Conservation (phyloP, 2,329 filamentous ascomycete species). For the Exophiala aquamarina region DNA sequence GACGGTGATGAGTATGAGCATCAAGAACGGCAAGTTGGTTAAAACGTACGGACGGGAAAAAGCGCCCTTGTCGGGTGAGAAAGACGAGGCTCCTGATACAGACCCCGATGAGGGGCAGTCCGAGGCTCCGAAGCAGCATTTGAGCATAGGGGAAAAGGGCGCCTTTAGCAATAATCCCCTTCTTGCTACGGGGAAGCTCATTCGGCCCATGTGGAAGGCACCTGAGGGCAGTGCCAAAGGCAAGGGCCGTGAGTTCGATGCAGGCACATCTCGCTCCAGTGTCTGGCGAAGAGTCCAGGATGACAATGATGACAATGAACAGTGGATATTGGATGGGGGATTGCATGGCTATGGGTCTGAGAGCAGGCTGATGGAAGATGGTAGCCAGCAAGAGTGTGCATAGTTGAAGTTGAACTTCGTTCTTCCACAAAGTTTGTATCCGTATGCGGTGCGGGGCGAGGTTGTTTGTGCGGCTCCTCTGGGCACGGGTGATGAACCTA, state of each 20-base stretch:
- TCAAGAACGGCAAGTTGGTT: constrained; percentile 75
- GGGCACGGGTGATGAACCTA: too few relatives aligned
- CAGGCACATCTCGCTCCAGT: constrained; percentile 36
- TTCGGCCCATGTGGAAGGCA: constrained; percentile 47
- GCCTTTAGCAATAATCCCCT: constrained; percentile 47
- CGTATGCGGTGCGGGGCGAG: too few relatives aligned
- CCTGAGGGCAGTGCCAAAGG: constrained; percentile 31
- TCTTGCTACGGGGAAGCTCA: constrained; percentile 42
- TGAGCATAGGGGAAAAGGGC: constrained; percentile 29
- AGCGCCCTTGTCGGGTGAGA: constrained; percentile 21
- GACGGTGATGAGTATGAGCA: constrained; percentile 81
- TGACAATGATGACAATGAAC: constrained; percentile 46
- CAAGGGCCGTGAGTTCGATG: constrained; percentile 21
- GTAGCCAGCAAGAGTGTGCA: constrained; percentile 19
- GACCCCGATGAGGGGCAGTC: constrained; percentile 30
- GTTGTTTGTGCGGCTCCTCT: too few relatives aligned
- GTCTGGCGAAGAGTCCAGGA: constrained; percentile 50
- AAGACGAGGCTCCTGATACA: constrained; percentile 23
- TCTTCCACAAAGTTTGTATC: too few relatives aligned
- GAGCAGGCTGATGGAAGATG: constrained; percentile 24
- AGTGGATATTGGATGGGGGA: constrained; percentile 48
- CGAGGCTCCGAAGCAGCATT: constrained; percentile 26
- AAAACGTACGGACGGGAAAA: constrained; percentile 42
- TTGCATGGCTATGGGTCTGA: constrained; percentile 36
- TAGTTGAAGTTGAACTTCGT: too few relatives aligned